Evolutionary conservation across 768 basidiomycete species (phyloP), one percentile per base, ranked within the genome.

Genomic region (Boletus tylopilopsis): DNA sequence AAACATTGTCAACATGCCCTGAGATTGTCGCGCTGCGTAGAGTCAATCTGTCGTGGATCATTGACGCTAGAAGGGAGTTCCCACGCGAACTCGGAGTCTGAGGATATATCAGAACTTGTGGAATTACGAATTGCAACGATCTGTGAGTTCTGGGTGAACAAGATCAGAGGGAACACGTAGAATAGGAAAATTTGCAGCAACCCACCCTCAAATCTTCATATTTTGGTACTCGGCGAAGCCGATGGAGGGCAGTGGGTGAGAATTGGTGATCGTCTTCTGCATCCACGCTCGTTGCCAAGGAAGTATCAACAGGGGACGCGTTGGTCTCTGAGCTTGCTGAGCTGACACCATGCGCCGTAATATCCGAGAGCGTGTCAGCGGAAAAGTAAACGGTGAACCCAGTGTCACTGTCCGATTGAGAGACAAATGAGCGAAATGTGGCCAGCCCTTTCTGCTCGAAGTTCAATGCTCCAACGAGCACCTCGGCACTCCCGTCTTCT

Each of bases 221-320:
- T 23, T 16, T 41, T 32, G 42, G 47, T 2, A 64, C 50, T 29
- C 53, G 58, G 39, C 59, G 59, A 41, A 62, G 62, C 44, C 35
- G 22, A 33, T 42, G 51, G 19, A 24, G 34, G 23, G 27, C 16
- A 10, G 12, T 22, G 1, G 45, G 32, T 18, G 35, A 50, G 15
- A 22, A 37, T 16, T n/a, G 44, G 22, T 8, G 24, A 35, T 12
- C 43, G 8, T 55, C 49, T 18, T 42, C 50, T 9, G 41, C 37
- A 21, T 56, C 48, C 8, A 63, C 39, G n/a, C 54, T 64, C 30
- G 62, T 64, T 32, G 46, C 57, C 3, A 59, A 42, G 23, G 62
- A 63, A 35, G 59, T 52, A 23, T 43, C 25, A 13, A 30, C 24
- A 22, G 35, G 38, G 6, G 50, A 52, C 18, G 36, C 13, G 19